Percentiles rank a stretch among this genome's conserved stretches.
These are phyloP conservation scores for Penicillium antarcticum DNA, from an alignment of 495 filamentous ascomycete genomes.

Conservation along the genomic window DNA sequence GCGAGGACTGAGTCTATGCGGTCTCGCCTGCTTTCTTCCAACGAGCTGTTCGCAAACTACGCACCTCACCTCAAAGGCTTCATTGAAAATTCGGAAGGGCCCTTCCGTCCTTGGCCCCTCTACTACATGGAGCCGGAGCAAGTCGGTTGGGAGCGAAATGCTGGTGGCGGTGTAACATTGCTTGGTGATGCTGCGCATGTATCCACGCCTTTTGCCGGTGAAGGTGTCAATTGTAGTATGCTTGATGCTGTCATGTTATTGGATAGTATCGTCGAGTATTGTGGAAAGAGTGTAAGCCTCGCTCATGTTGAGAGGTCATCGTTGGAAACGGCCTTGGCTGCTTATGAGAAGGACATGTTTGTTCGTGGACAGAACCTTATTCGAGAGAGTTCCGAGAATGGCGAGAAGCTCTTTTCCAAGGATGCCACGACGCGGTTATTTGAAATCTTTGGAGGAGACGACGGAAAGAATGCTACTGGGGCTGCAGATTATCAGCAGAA, in stretches of 20 bases:
- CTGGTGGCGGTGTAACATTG: constrained; percentile 35
- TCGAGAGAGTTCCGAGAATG: background rate
- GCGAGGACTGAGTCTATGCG: background rate
- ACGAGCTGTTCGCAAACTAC: constrained; percentile 10
- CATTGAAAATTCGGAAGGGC: constrained; percentile 8
- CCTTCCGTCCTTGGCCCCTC: constrained; percentile 19
- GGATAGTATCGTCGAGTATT: constrained; percentile 22
- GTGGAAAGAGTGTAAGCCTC: background rate
- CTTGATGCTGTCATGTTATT: constrained; percentile 51
- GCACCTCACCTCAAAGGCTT: constrained; percentile 11
- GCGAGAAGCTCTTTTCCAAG: background rate
- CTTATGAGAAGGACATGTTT: constrained; percentile 10
- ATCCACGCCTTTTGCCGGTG: constrained; percentile 57
- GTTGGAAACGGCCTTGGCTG: background rate
- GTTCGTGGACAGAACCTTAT: constrained; percentile 4
- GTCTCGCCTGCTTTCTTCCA: constrained; percentile 5
- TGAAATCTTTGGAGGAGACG: background rate
- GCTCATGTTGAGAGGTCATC: background rate
- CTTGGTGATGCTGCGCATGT: constrained; percentile 60
- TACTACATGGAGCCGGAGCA: background rate
- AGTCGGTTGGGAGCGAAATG: constrained; percentile 5
- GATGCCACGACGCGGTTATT: background rate
- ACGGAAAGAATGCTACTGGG: too few relatives aligned
- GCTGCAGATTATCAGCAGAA: too few relatives aligned
- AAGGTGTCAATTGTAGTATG: constrained; percentile 56